These are phyloP conservation scores for Triticum aestivum DNA, from an alignment of 176 grass and related monocot species.

Conservation along the genomic window DNA sequence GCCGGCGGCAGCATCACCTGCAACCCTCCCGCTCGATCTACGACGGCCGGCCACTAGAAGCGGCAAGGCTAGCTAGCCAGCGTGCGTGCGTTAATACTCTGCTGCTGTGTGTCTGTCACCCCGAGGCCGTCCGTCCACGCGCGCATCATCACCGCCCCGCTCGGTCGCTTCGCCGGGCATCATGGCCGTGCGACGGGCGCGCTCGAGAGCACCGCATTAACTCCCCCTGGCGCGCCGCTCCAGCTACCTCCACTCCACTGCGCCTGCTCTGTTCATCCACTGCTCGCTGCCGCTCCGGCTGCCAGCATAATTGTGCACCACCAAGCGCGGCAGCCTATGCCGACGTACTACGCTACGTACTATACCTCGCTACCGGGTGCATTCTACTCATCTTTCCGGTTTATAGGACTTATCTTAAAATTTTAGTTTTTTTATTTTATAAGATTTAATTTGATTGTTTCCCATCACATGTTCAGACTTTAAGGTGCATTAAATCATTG, in stretches of 20 bases:
- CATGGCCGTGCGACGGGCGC: background rate
- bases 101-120: too few relatives aligned
- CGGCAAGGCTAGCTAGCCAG: too few relatives aligned
- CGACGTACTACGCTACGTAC: background rate
- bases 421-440: too few relatives aligned
- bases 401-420: too few relatives aligned
- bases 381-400: background rate
- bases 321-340: background rate
- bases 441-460: too few relatives aligned
- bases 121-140: conserved; percentile 6
- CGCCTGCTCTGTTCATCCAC: background rate
- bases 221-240: background rate
- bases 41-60: too few relatives aligned
- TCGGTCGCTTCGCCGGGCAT: conserved; percentile 12
- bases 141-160: conserved; percentile 29
- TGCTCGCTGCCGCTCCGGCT: background rate
- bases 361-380: background rate
- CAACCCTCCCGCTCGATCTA: too few relatives aligned
- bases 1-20: conserved; percentile 15
- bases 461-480: too few relatives aligned
- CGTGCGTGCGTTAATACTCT: too few relatives aligned
- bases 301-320: background rate
- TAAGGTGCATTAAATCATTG: too few relatives aligned
- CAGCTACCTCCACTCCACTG: background rate
- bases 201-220: conserved; percentile 39